Evolutionary conservation across 2,329 filamentous ascomycete species (phyloP).

Genomic region (Microcyclospora pomicola): DNA sequence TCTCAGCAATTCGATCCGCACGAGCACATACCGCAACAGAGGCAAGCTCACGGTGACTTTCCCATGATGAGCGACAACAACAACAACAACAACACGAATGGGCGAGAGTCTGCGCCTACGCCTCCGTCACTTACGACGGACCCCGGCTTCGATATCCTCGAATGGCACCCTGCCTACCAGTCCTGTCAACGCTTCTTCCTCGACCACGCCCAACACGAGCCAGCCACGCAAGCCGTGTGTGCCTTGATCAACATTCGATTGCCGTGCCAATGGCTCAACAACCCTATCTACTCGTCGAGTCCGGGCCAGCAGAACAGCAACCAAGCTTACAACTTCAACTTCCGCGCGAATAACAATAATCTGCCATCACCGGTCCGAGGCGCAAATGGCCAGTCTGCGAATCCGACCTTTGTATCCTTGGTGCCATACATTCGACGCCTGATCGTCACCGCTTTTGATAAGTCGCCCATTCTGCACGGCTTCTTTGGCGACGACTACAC

Average conservation of each 20-base stretch:
- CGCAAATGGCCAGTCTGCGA: constrained; percentile 24
- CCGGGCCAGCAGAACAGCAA: constrained; percentile 5
- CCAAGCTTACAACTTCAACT: constrained; percentile 12
- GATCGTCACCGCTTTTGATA: constrained; percentile 83
- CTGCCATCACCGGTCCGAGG: constrained; percentile 24
- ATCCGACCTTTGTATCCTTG: constrained; percentile 45
- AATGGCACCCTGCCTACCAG: constrained; percentile 85
- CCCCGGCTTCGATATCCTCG: constrained; percentile 58
- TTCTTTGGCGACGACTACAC: constrained; percentile 95
- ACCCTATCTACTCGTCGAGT: constrained; percentile 32
- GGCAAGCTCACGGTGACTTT: too few relatives aligned
- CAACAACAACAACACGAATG: too few relatives aligned
- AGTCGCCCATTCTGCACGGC: constrained; percentile 71
- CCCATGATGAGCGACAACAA: too few relatives aligned
- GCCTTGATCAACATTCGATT: constrained; percentile 85
- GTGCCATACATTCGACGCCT: constrained; percentile 83
- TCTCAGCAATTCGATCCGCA: too few relatives aligned
- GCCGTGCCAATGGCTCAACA: constrained; percentile 59
- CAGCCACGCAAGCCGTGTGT: constrained; percentile 71
- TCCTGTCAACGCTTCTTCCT: constrained; percentile 85
- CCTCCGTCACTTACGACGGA: too few relatives aligned
- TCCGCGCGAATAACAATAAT: constrained; percentile 10
- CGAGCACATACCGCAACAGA: too few relatives aligned
- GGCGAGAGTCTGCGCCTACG: too few relatives aligned
- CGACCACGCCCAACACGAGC: constrained; percentile 75